Conservation (phyloP, 1,284 basidiomycete species). For the Schizophyllum amplum region DNA sequence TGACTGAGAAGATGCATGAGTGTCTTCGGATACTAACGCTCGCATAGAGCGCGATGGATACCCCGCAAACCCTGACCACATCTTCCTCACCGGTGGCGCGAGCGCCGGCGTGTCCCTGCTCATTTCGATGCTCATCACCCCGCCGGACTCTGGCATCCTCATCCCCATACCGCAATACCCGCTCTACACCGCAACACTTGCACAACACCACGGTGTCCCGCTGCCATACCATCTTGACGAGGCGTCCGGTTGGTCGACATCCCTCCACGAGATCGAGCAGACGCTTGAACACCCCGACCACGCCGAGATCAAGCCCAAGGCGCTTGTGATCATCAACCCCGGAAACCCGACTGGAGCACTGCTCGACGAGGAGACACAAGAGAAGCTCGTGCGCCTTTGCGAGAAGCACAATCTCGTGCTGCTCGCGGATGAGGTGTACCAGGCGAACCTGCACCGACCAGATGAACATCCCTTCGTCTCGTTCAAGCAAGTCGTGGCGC, state of each 20-base stretch:
- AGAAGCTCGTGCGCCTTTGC: conserved; percentile 71
- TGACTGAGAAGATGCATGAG: conserved; percentile 8
- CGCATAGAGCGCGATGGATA: conserved; percentile 79
- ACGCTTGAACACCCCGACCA: conserved; percentile 62
- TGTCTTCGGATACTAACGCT: background rate
- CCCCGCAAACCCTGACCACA: conserved; percentile 76
- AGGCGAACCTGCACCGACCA: conserved; percentile 78
- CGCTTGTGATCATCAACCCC: conserved; percentile 92
- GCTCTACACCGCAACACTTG: conserved; percentile 82
- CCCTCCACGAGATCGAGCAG: conserved; percentile 58
- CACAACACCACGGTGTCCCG: conserved; percentile 74
- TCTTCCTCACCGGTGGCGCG: conserved; percentile 85
- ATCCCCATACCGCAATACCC: conserved; percentile 99
- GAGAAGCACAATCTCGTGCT: conserved; percentile 82
- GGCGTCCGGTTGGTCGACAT: conserved; percentile 79
- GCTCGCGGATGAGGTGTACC: conserved; percentile 94
- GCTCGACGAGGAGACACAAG: conserved; percentile 65
- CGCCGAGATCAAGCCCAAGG: conserved; percentile 64
- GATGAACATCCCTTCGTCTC: conserved; percentile 73
- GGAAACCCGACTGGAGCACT: conserved; percentile 92
- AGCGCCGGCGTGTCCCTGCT: conserved; percentile 88
- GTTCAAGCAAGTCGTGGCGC: conserved; percentile 81
- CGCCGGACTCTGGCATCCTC: conserved; percentile 66
- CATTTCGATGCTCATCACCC: conserved; percentile 67
- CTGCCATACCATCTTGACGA: conserved; percentile 91